phyloP scores from a whole-genome alignment of 2,329 filamentous ascomycete genomes.

The Verticillium albo-atrum region DNA sequence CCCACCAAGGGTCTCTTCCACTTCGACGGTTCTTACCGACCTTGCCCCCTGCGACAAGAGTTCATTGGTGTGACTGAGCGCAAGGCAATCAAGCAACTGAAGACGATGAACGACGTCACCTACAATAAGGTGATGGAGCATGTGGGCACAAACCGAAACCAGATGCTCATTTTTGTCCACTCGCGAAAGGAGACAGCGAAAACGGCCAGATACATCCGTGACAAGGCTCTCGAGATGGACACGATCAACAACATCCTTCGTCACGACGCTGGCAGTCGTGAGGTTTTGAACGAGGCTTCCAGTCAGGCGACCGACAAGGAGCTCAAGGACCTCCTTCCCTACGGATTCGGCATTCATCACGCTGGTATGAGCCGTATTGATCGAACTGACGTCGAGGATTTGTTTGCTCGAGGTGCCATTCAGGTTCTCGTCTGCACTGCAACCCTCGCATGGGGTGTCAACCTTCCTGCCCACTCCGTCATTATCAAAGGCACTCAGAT shows the following conservation, averaged over 20 bases:
- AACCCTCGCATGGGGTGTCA: slow-evolving; percentile 98
- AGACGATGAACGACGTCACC: slow-evolving; percentile 98
- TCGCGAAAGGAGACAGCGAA: slow-evolving; percentile 98
- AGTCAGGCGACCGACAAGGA: slow-evolving; percentile 79
- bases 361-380: slow-evolving; percentile 96
- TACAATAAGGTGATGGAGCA: slow-evolving; percentile 98
- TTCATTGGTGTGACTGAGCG: slow-evolving; percentile 97
- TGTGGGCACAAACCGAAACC: slow-evolving; percentile 86
- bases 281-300: slow-evolving; percentile 81
- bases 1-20: slow-evolving; percentile 84
- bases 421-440: slow-evolving; percentile 96
- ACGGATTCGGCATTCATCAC: slow-evolving; percentile 97
- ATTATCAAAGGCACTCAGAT: slow-evolving; percentile 99
- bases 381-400: slow-evolving; percentile 88
- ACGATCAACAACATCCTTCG: slow-evolving; percentile 94
- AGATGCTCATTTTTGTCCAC: slow-evolving; percentile 99
- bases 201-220: slow-evolving; percentile 91
- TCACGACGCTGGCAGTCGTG: slow-evolving; percentile 85
- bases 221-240: slow-evolving; percentile 95
- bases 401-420: slow-evolving; percentile 86
- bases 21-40: slow-evolving; percentile 90
- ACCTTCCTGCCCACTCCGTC: slow-evolving; percentile 93
- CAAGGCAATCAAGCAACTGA: slow-evolving; percentile 97
- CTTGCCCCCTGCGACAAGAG: slow-evolving; percentile 92
- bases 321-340: slow-evolving; percentile 89